Conservation (phyloP, 305 asterid species). For the Fraxinus platypoda region DNA sequence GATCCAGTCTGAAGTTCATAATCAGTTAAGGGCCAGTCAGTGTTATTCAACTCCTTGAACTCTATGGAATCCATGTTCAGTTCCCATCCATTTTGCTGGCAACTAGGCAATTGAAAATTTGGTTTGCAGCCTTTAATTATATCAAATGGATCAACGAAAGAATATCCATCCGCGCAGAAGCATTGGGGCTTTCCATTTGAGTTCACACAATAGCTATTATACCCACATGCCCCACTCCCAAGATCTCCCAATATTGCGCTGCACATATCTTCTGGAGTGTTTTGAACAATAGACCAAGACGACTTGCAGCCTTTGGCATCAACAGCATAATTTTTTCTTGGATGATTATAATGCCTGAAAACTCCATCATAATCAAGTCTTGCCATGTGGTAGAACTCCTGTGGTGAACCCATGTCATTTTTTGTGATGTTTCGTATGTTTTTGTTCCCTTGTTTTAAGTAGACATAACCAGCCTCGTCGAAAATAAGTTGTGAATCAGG, state of each 20-base stretch:
- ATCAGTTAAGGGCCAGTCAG: conserved; percentile 31
- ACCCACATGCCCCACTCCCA: conserved; percentile 44
- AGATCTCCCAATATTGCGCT: neutral
- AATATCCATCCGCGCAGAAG: conserved; percentile 28
- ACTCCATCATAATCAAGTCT: too few relatives aligned
- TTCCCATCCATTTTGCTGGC: conserved; percentile 30
- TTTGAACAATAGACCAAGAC: neutral
- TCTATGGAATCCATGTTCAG: conserved; percentile 13
- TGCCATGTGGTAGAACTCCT: too few relatives aligned
- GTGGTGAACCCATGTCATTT: too few relatives aligned
- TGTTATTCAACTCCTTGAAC: conserved; percentile 28
- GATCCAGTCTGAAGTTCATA: conserved; percentile 26
- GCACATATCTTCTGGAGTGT: conserved; percentile 32
- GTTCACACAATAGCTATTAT: conserved; percentile 33
- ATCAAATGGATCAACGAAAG: conserved; percentile 25
- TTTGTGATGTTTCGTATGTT: neutral
- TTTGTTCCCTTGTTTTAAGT: neutral
- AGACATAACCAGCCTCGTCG: conserved; percentile 26
- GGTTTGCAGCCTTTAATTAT: conserved; percentile 28
- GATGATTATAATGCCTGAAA: too few relatives aligned
- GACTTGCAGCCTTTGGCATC: too few relatives aligned
- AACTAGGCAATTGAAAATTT: conserved; percentile 24
- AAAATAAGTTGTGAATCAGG: conserved; percentile 27
- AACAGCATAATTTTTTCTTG: too few relatives aligned
- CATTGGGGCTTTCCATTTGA: conserved; percentile 28